Evolutionary conservation across 164 flowering plant species (phyloP).

Genomic region (Akebia trifoliata): DNA sequence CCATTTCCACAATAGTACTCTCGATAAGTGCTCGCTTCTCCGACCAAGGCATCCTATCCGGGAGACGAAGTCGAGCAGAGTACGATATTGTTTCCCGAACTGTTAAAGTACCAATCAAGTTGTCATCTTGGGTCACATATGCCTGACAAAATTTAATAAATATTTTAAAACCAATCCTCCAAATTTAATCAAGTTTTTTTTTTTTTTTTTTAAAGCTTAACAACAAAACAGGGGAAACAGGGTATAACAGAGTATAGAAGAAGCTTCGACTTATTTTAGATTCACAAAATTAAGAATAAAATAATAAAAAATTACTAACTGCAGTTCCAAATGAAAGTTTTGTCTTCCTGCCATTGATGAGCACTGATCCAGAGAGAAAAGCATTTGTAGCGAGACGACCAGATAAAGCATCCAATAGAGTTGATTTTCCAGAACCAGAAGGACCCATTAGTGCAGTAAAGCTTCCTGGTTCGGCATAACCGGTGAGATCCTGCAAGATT

Average conservation of each 20-base stretch:
- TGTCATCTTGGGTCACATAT: conserved; percentile 94
- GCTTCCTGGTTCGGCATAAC: conserved; percentile 79
- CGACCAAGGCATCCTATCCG: conserved; percentile 67
- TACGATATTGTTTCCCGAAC: conserved; percentile 82
- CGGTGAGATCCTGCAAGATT: conserved; percentile 69
- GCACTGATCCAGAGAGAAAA: conserved; percentile 70
- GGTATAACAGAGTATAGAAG: too few relatives aligned
- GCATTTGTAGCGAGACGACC: conserved; percentile 86
- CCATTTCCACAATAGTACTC: conserved; percentile 85
- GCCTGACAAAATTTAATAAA: conserved; percentile 56
- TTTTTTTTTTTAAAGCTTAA: too few relatives aligned
- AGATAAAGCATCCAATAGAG: conserved; percentile 83
- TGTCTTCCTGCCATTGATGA: conserved; percentile 78
- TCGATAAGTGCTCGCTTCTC: conserved; percentile 77
- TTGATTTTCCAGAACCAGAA: conserved; percentile 91
- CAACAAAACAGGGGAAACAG: too few relatives aligned
- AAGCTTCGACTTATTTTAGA: too few relatives aligned
- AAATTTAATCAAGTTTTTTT: too few relatives aligned
- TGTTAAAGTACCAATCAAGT: conserved; percentile 80
- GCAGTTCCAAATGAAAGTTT: conserved; percentile 90
- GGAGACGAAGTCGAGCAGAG: conserved; percentile 78
- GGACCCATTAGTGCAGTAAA: conserved; percentile 93
- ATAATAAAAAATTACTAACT: conserved; percentile 37
- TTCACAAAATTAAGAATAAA: not conserved
- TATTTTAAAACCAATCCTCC: not conserved